Base-by-base conservation (phyloP, 768 basidiomycete species). In the Calocybe gangraenosa region DNA sequence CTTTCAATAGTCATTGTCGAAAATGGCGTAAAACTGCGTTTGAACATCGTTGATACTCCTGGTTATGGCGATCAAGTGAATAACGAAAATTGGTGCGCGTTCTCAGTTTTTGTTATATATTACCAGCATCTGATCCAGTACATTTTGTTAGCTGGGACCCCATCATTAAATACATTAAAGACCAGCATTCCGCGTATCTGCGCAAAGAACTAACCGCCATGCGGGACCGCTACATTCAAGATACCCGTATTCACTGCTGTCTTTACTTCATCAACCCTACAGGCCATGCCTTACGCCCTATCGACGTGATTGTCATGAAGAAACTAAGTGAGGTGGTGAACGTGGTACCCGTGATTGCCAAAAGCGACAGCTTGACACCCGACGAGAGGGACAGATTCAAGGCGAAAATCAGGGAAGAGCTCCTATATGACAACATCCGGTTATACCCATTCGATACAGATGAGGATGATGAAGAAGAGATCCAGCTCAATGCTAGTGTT, bases 41-140 rank as follows among this genome's bases (percentile, higher is more conserved):
- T 99, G 59, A 98, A 97, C 76, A 97, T 99, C 53, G 92, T 98
- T 55, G 95, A 99, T 68, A 99, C 96, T 9, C 95, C 95, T 42
- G 95, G 96, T 28, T 99, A 94, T 58, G 95, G 94, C 37, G 95
- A 99, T 77, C 91, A 93, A 59, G 82, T 99, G 64, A 95, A 99
- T 80, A 99, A 99, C 67, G 95, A 99, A 67, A 88, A 88, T 65
- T 97, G 96, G 91, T 93, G 58, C 38, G 83, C 66, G 21, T 30
- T 30, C 32, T 42, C 49, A 30, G 47, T 42, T 23, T 25, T 7
- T 38, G 37, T 40, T 44, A 1, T 4, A 30, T 38, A 30, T 47
- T 42, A 37, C 48, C 51, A 13, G 55, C 37, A 10, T 17, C 43
- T 23, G 22, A 38, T 41, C 33, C 25, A 20, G 50, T 23, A 50